Percentiles rank a stretch among this genome's conserved stretches.
These are phyloP conservation scores for Penicillium brasilianum DNA, from an alignment of 2,329 filamentous ascomycete species.

Conservation along the genomic window DNA sequence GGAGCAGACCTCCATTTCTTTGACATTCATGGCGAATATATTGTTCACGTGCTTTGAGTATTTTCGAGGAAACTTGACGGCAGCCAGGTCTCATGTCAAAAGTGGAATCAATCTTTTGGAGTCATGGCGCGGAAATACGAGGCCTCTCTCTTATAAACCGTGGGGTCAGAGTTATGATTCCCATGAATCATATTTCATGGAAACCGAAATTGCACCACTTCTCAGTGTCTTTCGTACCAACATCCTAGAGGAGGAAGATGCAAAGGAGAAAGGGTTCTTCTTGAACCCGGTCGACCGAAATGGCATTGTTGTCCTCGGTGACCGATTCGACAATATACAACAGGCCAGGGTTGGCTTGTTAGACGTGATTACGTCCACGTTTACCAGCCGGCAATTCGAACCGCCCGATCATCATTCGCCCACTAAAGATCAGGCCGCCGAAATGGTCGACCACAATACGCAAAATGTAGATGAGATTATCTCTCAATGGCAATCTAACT, in stretches of 20 bases:
- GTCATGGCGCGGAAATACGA: conserved; percentile 18
- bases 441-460: background rate
- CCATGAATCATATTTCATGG: conserved; percentile 23
- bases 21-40: conserved; percentile 62
- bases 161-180: conserved; percentile 13
- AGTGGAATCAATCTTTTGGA: conserved; percentile 25
- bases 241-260: conserved; percentile 9
- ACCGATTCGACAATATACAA: conserved; percentile 17
- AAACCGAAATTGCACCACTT: conserved; percentile 27
- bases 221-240: conserved; percentile 25
- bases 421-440: background rate
- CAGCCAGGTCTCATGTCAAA: conserved; percentile 28
- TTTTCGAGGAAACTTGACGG: conserved; percentile 36
- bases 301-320: conserved; percentile 12
- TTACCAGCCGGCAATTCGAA: background rate
- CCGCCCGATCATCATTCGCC: background rate
- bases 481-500: conserved; percentile 17
- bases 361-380: conserved; percentile 19
- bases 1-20: conserved; percentile 56
- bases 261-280: conserved; percentile 7
- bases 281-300: conserved; percentile 8
- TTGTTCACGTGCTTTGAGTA: conserved; percentile 69
- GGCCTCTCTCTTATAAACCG: background rate
- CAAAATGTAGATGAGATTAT: conserved; percentile 1
- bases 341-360: conserved; percentile 21